Conservation (phyloP, 495 filamentous ascomycete genomes). For the Podospora conica region DNA sequence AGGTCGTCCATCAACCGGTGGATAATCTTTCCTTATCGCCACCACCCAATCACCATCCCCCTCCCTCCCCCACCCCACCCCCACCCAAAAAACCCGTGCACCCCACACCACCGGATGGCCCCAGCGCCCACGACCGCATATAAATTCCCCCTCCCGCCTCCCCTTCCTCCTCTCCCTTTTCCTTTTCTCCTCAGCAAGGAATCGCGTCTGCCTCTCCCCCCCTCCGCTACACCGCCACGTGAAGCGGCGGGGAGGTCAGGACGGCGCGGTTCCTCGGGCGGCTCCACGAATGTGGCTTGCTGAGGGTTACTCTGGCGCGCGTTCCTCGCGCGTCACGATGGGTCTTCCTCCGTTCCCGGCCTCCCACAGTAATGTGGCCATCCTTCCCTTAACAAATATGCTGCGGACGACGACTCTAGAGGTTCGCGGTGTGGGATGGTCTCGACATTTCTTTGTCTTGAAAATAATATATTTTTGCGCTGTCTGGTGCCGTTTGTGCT, state of each 20-base stretch:
- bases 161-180: background rate
- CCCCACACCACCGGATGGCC: background rate
- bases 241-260: slow-evolving; percentile 11
- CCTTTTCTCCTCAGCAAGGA: slow-evolving; percentile 12
- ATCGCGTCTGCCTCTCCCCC: background rate
- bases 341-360: slow-evolving; percentile 37
- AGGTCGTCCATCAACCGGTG: too few relatives aligned
- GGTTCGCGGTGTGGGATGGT: slow-evolving; percentile 32
- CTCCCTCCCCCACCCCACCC: background rate
- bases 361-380: slow-evolving; percentile 27
- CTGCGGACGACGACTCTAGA: slow-evolving; percentile 23
- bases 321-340: slow-evolving; percentile 16
- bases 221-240: slow-evolving; percentile 30
- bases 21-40: background rate
- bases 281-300: slow-evolving; percentile 34
- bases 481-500: background rate
- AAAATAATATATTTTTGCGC: background rate
- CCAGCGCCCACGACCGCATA: background rate
- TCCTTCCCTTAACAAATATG: slow-evolving; percentile 20
- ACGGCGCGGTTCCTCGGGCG: slow-evolving; percentile 9
- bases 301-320: slow-evolving; percentile 29
- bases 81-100: background rate
- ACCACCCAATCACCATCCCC: background rate
- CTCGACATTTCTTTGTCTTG: slow-evolving; percentile 22
- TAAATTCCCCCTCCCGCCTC: slow-evolving; percentile 3